A percentile compares a stretch with the other conserved stretches of the same genome.
Evolutionary conservation across 2,329 filamentous ascomycete species (phyloP).

Genomic region (Hypoxylon sp.): DNA sequence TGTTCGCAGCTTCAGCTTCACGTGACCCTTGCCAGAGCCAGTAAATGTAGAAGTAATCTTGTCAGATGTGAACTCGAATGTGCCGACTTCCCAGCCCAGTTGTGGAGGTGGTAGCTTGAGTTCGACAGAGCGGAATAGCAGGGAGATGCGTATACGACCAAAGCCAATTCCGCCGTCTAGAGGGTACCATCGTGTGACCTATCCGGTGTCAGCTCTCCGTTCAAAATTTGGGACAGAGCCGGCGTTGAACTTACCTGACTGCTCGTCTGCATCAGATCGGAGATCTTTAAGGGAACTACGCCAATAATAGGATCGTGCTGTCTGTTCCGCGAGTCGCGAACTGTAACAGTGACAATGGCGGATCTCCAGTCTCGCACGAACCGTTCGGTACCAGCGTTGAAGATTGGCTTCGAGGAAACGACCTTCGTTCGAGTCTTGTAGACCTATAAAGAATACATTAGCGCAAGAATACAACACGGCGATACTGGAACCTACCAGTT

Average conservation of each 20-base stretch:
- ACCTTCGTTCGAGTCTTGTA: slow-evolving; percentile 97
- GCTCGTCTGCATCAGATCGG: slow-evolving; percentile 87
- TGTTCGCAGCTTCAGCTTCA: slow-evolving; percentile 84
- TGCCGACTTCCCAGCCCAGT: slow-evolving; percentile 95
- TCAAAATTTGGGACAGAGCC: background rate
- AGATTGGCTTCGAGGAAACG: slow-evolving; percentile 93
- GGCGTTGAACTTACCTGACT: slow-evolving; percentile 69
- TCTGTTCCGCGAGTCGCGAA: slow-evolving; percentile 88
- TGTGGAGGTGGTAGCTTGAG: slow-evolving; percentile 85
- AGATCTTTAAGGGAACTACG: slow-evolving; percentile 88
- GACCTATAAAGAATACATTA: slow-evolving; percentile 58
- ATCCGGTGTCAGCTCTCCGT: slow-evolving; percentile 46
- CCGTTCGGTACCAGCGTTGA: slow-evolving; percentile 94
- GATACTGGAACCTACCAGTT: slow-evolving; percentile 66
- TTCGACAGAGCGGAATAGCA: slow-evolving; percentile 92
- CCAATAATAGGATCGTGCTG: slow-evolving; percentile 96
- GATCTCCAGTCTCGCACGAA: slow-evolving; percentile 96
- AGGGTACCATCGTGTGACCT: slow-evolving; percentile 87
- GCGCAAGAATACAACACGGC: slow-evolving; percentile 28
- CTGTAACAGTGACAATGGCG: slow-evolving; percentile 85
- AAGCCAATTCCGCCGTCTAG: slow-evolving; percentile 94
- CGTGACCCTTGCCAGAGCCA: slow-evolving; percentile 69
- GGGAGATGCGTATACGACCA: slow-evolving; percentile 86
- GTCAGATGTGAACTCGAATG: slow-evolving; percentile 86
- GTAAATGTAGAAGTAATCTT: slow-evolving; percentile 73